These are phyloP conservation scores for Caryopteris hybrid DNA, from an alignment of 305 asterid species.

Conservation along the genomic window DNA sequence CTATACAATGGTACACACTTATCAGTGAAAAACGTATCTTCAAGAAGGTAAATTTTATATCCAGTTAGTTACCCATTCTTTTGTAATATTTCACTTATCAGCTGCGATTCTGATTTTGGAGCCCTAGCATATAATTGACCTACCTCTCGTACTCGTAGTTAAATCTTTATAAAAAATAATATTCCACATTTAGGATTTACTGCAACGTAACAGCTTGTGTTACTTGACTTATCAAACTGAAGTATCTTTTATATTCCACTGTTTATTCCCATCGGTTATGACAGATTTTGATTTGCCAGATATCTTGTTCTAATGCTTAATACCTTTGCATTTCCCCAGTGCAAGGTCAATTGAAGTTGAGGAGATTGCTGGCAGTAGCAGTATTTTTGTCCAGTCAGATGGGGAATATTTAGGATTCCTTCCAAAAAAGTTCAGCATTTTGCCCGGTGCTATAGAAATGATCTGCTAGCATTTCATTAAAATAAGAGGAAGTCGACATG, in stretches of 20 bases:
- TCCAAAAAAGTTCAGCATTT: conserved; percentile 58
- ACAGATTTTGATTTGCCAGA: background rate
- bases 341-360: conserved; percentile 58
- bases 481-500: background rate
- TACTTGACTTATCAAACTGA: background rate
- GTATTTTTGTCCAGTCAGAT: conserved; percentile 77
- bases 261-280: background rate
- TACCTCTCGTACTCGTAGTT: background rate
- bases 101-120: conserved; percentile 6
- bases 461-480: conserved; percentile 36
- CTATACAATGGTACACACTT: conserved; percentile 85
- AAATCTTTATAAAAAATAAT: too few relatives aligned
- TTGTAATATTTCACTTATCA: conserved; percentile 4
- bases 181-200: background rate
- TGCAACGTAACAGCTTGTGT: background rate
- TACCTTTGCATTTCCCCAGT: conserved; percentile 32
- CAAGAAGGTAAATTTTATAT: conserved; percentile 55
- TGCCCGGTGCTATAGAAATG: conserved; percentile 67
- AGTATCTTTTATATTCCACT: background rate
- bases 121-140: conserved; percentile 13
- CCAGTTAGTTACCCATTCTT: conserved; percentile 1
- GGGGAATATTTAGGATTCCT: conserved; percentile 84
- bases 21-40: conserved; percentile 65
- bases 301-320: background rate
- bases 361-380: conserved; percentile 40